Conservation (phyloP, 257 asterid species). For the Ilex asprella region DNA sequence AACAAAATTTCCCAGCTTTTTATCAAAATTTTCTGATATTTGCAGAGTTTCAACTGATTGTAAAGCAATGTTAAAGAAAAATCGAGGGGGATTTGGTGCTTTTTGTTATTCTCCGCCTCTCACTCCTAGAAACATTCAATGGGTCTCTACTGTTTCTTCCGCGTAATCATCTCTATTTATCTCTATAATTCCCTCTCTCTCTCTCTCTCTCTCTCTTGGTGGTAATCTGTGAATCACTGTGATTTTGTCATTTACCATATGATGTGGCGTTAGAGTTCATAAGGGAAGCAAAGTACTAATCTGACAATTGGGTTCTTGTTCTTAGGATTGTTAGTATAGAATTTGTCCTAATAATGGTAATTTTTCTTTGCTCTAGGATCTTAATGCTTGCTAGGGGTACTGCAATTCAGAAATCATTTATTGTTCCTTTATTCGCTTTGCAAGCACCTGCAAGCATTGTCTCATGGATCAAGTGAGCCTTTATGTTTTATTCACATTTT, state of each 20-base stretch:
- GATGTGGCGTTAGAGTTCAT: neutral
- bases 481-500: neutral
- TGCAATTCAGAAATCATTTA: slow-evolving; percentile 76
- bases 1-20: no score
- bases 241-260: neutral
- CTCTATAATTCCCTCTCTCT: neutral
- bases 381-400: slow-evolving; percentile 80
- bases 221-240: neutral
- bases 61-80: slow-evolving; percentile 26
- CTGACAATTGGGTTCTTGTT: neutral
- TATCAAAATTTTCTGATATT: no score
- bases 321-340: neutral
- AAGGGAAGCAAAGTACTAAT: neutral
- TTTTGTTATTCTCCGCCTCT: slow-evolving; percentile 61
- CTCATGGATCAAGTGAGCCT: slow-evolving; percentile 81
- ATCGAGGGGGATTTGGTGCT: slow-evolving; percentile 33
- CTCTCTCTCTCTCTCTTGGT: slow-evolving; percentile 7
- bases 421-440: slow-evolving; percentile 73
- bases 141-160: slow-evolving; percentile 57
- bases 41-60: slow-evolving; percentile 29
- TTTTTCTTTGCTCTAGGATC: slow-evolving; percentile 38
- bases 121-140: slow-evolving; percentile 54
- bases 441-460: slow-evolving; percentile 71
- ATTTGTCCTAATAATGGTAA: neutral
- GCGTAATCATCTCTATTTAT: slow-evolving; percentile 33